Evolutionary conservation across 331 rosid species (phyloP), one percentile per base, ranked within the genome.

Genomic region (Quercus lobata): DNA sequence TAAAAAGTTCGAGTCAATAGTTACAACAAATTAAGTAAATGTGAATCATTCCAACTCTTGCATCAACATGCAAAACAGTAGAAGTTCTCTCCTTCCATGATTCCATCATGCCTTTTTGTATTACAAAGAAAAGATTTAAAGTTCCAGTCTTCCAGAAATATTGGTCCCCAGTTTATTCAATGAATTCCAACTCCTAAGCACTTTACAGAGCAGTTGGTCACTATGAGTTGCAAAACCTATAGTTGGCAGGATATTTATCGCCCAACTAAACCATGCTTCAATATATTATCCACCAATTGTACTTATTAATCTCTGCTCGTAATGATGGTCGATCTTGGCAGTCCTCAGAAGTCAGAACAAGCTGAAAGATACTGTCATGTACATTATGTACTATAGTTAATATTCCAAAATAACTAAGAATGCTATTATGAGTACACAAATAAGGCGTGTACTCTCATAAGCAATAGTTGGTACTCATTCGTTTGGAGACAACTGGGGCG

Each of bases 391-490:
- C 9, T 22, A 25, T 22, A 60, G 19, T 60, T 12, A 5, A 22
- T 25, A 16, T 12, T 10, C 30, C 68, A 25, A 25, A 12, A 29
- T 27, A 24, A 90, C 97, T 75, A 88, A 14, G 55, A 79, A 75
- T 12, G 94, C 93, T 35, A 89, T 78, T 57, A 86, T 72, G 68
- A 91, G 73, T 44, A 97, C 85, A 58, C 90, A 80, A 2, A 78
- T 54, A 11, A 88, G 89, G 1, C 97, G 86, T 5, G 82, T 84
- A 22, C 25, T 81, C 88, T 90, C 92, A 11, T 94, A 89, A 71
- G 89, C 92, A 83, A 92, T 24, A 15, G 91, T 91, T 87, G 25
- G 76, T 77, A 66, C 92, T 84, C 69, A 94, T n/a, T 69, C 87
- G 77, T 76, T 84, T 94, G 44, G 98, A 92, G 35, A 92, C 83